phyloP scores from a whole-genome alignment of 495 filamentous ascomycete genomes.

The Podospora pseudopauciseta region DNA sequence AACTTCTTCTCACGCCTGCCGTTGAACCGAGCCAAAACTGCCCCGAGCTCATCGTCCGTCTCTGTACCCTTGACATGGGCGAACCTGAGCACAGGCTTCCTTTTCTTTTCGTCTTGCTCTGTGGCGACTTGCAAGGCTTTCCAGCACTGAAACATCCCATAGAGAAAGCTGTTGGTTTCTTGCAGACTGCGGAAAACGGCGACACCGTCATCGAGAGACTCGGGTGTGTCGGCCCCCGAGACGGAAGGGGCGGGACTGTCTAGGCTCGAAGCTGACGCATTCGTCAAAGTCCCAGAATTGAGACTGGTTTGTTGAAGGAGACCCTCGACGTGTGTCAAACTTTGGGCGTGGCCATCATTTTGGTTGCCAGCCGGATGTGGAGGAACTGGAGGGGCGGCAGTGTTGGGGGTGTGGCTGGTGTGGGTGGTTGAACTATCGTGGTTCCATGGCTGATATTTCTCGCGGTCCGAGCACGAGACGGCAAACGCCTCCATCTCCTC shows the following conservation, averaged over 20 bases:
- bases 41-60: not conserved
- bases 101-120: not conserved
- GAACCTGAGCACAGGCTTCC: not conserved
- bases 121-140: not conserved
- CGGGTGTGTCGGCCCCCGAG: not conserved
- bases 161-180: not conserved
- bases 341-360: not conserved
- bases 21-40: not conserved
- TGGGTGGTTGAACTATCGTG: not conserved
- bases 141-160: not conserved
- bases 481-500: constrained; percentile 1
- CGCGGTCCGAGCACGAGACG: not conserved
- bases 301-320: not conserved
- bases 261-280: not conserved
- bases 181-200: not conserved
- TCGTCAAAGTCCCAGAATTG: not conserved
- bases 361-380: not conserved
- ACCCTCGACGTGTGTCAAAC: not conserved
- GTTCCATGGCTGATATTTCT: not conserved
- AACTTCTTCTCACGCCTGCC: not conserved
- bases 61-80: not conserved
- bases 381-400: too few relatives aligned
- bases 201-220: too few relatives aligned
- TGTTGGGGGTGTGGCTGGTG: not conserved
- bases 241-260: not conserved